Percentiles rank a stretch among this genome's conserved stretches.
Evolutionary conservation across 2,329 filamentous ascomycete genomes (phyloP).

Genomic region (Gnomoniopsis sp.): DNA sequence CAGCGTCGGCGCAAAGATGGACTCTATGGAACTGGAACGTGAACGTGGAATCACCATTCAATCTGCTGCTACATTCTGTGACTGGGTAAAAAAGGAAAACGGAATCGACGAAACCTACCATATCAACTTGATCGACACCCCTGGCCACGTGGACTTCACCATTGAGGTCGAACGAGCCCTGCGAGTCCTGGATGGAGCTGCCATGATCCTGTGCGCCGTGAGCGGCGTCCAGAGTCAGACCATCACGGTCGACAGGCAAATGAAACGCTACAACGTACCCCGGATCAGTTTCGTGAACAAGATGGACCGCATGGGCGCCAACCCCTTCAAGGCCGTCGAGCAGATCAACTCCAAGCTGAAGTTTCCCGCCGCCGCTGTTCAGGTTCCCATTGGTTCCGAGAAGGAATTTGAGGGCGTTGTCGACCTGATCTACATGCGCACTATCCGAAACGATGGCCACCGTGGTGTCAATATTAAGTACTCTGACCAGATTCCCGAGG

Average conservation of each 20-base stretch:
- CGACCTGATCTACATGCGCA: slow-evolving; percentile 87
- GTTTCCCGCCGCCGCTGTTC: slow-evolving; percentile 86
- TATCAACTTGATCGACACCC: slow-evolving; percentile 97
- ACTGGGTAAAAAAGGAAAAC: slow-evolving; percentile 86
- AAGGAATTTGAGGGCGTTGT: slow-evolving; percentile 91
- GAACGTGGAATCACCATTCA: slow-evolving; percentile 99
- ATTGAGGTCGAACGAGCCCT: slow-evolving; percentile 97
- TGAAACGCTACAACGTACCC: slow-evolving; percentile 97
- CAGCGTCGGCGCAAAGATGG: slow-evolving; percentile 97
- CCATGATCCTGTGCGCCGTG: slow-evolving; percentile 98
- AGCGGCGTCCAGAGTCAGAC: slow-evolving; percentile 97
- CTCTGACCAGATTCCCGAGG: slow-evolving; percentile 78
- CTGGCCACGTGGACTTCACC: slow-evolving; percentile 98
- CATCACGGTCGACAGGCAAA: slow-evolving; percentile 96
- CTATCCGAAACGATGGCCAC: slow-evolving; percentile 86
- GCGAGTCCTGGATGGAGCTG: slow-evolving; percentile 90
- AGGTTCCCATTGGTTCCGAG: slow-evolving; percentile 90
- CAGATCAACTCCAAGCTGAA: slow-evolving; percentile 97
- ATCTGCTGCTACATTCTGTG: slow-evolving; percentile 94
- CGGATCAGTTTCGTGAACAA: slow-evolving; percentile 98
- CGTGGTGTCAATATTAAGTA: slow-evolving; percentile 74
- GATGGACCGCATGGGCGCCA: slow-evolving; percentile 98
- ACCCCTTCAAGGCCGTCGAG: slow-evolving; percentile 95
- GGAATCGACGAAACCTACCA: slow-evolving; percentile 89
- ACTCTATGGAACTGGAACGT: slow-evolving; percentile 97